Conservation (phyloP, 2,329 filamentous ascomycete species). For the Passalora sequoiae region DNA sequence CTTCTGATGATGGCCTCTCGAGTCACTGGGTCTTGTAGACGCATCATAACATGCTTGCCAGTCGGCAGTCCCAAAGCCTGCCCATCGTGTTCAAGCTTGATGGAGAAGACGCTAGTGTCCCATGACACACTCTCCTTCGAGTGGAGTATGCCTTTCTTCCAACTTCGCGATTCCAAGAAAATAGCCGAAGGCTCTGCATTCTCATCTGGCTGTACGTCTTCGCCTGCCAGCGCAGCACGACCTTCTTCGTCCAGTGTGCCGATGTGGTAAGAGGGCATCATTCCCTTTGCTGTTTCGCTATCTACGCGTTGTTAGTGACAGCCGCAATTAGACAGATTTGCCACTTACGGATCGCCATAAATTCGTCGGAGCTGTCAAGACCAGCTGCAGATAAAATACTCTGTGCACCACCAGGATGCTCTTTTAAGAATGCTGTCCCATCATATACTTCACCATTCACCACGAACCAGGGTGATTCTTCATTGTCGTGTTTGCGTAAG, state of each 20-base stretch:
- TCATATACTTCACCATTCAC: conserved; percentile 86
- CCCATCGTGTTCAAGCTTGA: conserved; percentile 64
- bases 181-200: conserved; percentile 46
- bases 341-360: conserved; percentile 78
- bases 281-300: conserved; percentile 82
- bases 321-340: neutral
- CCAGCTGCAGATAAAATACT: conserved; percentile 81
- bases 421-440: conserved; percentile 72
- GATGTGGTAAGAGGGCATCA: conserved; percentile 84
- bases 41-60: conserved; percentile 83
- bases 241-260: conserved; percentile 65
- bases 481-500: conserved; percentile 61
- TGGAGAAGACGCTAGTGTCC: conserved; percentile 77
- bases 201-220: conserved; percentile 39
- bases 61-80: conserved; percentile 73
- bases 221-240: conserved; percentile 47
- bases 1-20: conserved; percentile 72
- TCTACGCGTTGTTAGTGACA: conserved; percentile 49
- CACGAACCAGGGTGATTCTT: conserved; percentile 75
- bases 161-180: conserved; percentile 67
- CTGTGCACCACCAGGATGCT: conserved; percentile 78
- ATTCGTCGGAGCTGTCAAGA: conserved; percentile 78
- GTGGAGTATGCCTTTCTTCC: conserved; percentile 68
- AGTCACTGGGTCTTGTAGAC: conserved; percentile 65
- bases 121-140: conserved; percentile 64